These are phyloP conservation scores for Styphnolobium japonicum DNA, from an alignment of 306 rosid genomes.

Conservation along the genomic window DNA sequence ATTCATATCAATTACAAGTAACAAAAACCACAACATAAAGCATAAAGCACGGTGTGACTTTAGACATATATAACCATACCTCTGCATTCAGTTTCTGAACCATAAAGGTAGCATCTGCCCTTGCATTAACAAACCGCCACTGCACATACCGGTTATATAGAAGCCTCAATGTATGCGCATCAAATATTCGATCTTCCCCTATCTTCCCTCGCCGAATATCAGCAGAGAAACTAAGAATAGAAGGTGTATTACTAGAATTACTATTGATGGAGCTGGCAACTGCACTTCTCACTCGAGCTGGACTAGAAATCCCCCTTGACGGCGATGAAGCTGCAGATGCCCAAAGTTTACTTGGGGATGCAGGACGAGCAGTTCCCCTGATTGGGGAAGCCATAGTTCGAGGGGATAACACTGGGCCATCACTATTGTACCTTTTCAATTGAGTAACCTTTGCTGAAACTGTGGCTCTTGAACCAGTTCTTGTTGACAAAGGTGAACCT, in stretches of 20 bases:
- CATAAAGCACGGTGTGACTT: constrained; percentile 4
- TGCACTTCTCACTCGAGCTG: constrained; percentile 74
- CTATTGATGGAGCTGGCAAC: constrained; percentile 55
- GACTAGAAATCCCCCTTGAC: constrained; percentile 73
- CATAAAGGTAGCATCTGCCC: constrained; percentile 89
- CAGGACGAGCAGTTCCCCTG: constrained; percentile 69
- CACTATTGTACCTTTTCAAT: constrained; percentile 58
- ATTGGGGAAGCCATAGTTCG: constrained; percentile 75
- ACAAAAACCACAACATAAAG: background rate
- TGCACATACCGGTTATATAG: constrained; percentile 85
- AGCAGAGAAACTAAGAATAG: constrained; percentile 91
- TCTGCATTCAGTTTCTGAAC: constrained; percentile 79
- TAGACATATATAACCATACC: constrained; percentile 50
- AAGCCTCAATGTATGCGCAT: constrained; percentile 93
- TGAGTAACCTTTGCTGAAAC: constrained; percentile 51
- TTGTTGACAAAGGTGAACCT: constrained; percentile 75
- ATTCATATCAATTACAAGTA: constrained; percentile 7
- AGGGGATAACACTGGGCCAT: constrained; percentile 63
- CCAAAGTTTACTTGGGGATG: constrained; percentile 89
- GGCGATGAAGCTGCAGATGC: constrained; percentile 66
- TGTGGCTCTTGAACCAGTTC: constrained; percentile 56
- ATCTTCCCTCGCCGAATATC: constrained; percentile 93
- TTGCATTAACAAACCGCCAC: constrained; percentile 98
- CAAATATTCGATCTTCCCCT: constrained; percentile 88
- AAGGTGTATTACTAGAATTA: constrained; percentile 58